These are phyloP conservation scores for Piper longum DNA, from an alignment of 164 flowering plant species.

Conservation along the genomic window DNA sequence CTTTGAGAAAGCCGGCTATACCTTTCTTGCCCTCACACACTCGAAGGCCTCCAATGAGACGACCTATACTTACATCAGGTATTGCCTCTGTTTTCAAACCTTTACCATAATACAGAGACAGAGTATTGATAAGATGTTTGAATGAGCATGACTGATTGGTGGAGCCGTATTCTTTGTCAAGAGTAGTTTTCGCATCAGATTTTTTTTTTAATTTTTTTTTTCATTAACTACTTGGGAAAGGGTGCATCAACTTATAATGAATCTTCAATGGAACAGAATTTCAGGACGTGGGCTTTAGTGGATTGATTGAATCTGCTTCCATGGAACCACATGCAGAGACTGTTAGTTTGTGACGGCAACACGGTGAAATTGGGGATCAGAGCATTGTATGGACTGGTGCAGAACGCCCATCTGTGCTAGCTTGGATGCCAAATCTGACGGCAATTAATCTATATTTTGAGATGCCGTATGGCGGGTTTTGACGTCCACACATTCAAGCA, in stretches of 20 bases:
- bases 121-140: too few relatives aligned
- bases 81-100: not conserved
- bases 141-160: not conserved
- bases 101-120: not conserved
- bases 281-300: not conserved
- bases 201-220: too few relatives aligned
- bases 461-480: not conserved
- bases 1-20: conserved; percentile 1
- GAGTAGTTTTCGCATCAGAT: too few relatives aligned
- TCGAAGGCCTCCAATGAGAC: not conserved
- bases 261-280: not conserved
- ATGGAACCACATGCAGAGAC: too few relatives aligned
- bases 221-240: not conserved
- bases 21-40: not conserved
- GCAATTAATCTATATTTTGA: not conserved
- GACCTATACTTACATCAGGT: not conserved
- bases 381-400: not conserved
- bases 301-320: too few relatives aligned
- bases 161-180: not conserved
- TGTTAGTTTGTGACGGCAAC: too few relatives aligned
- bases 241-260: too few relatives aligned
- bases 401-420: not conserved
- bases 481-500: too few relatives aligned
- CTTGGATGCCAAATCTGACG: not conserved
- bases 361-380: too few relatives aligned